Conservation (phyloP, 108 stramenopile genomes). For the Cyclotella kingstonii region DNA sequence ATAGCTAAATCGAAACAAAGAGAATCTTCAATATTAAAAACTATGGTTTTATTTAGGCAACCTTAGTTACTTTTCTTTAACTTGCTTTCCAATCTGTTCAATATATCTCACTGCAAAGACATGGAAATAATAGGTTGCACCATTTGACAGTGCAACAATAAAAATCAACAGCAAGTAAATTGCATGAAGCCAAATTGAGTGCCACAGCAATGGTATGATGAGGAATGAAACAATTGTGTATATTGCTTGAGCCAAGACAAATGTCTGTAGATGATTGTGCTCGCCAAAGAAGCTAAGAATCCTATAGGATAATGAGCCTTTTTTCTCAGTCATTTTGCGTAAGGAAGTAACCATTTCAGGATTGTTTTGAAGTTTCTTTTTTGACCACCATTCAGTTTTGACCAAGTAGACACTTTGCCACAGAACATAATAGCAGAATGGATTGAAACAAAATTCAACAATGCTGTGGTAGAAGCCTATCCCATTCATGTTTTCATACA, state of each 20-base stretch:
- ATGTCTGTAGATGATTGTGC: conserved; percentile 44
- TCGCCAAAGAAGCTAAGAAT: conserved; percentile 44
- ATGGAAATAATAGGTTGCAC: conserved; percentile 48
- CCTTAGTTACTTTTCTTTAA: conserved; percentile 8
- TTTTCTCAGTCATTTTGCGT: conserved; percentile 39
- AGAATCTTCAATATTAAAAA: too few species aligned
- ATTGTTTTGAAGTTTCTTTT: conserved; percentile 37
- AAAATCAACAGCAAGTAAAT: conserved; percentile 35
- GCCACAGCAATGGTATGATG: conserved; percentile 32
- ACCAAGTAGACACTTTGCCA: conserved; percentile 74
- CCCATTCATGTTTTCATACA: conserved; percentile 30
- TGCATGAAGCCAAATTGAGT: conserved; percentile 40
- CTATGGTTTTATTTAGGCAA: too few species aligned
- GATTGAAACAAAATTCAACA: conserved; percentile 44
- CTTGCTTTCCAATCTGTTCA: conserved; percentile 34
- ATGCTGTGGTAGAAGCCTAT: conserved; percentile 10
- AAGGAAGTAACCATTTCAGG: conserved; percentile 42
- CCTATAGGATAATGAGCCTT: conserved; percentile 31
- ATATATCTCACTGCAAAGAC: conserved; percentile 48
- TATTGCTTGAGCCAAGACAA: conserved; percentile 36
- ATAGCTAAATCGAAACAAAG: too few species aligned
- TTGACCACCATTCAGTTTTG: conserved; percentile 71
- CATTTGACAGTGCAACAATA: conserved; percentile 40
- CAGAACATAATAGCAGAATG: conserved; percentile 42
- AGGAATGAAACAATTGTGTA: conserved; percentile 41